Conservation (phyloP, 176 grass and related monocot species). For the Phragmites australis region DNA sequence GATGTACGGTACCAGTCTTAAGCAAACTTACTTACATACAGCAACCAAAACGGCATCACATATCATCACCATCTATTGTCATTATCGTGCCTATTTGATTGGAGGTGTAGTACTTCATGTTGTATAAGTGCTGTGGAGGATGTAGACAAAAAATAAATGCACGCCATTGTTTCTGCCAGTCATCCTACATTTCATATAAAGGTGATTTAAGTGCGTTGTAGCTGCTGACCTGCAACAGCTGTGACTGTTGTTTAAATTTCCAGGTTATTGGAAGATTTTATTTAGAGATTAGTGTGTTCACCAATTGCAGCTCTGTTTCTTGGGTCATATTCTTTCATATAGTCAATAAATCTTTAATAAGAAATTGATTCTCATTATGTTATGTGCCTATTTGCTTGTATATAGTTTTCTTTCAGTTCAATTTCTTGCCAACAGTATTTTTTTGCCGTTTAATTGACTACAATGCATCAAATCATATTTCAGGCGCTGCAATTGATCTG, state of each 20-base stretch:
- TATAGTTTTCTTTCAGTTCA: constrained; percentile 28
- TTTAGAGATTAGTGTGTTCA: neutral
- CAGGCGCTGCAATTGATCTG: constrained; percentile 86
- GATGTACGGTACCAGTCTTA: neutral
- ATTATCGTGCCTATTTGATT: neutral
- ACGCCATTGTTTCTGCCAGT: neutral
- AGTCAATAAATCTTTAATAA: neutral
- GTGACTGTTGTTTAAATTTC: neutral
- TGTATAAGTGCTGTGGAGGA: neutral
- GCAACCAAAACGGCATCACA: neutral
- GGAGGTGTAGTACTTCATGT: neutral
- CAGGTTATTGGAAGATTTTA: neutral
- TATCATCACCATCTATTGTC: neutral
- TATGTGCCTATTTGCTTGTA: neutral
- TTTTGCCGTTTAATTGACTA: constrained; percentile 3
- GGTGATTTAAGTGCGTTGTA: neutral
- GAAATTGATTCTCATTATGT: neutral
- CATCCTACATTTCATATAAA: neutral
- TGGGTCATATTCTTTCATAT: neutral
- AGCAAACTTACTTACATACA: neutral
- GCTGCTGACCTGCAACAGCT: neutral
- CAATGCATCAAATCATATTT: constrained; percentile 32
- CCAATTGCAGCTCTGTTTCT: neutral
- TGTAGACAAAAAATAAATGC: neutral
- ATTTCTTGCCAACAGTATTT: neutral